These are phyloP conservation scores for Schizophyllum amplum DNA, from an alignment of 1,284 basidiomycete genomes.

Conservation along the genomic window DNA sequence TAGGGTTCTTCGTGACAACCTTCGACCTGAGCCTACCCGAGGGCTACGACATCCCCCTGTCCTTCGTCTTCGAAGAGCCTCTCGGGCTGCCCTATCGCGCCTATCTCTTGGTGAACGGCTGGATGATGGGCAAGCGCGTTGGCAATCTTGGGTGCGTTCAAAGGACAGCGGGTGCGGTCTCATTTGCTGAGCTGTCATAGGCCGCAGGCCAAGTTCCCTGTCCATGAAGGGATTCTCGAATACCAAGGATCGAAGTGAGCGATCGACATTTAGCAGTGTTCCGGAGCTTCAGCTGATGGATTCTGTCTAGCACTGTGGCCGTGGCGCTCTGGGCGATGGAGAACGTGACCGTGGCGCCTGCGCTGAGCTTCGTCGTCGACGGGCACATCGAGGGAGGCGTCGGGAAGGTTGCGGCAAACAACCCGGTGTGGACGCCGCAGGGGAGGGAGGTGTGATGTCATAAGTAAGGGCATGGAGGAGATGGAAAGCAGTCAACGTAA, in stretches of 20 bases:
- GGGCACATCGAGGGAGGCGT: constrained; percentile 58
- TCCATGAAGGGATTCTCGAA: constrained; percentile 68
- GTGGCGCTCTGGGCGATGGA: constrained; percentile 66
- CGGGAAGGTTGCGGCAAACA: constrained; percentile 45
- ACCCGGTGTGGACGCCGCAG: constrained; percentile 45
- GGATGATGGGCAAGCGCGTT: constrained; percentile 77
- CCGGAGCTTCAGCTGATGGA: constrained; percentile 1
- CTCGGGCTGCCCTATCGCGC: constrained; percentile 60
- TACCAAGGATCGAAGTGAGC: constrained; percentile 64
- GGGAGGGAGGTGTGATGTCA: constrained; percentile 22
- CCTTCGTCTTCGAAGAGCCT: constrained; percentile 57
- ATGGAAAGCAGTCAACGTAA: too few species aligned
- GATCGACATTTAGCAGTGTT: neutral
- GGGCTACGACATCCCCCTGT: constrained; percentile 57
- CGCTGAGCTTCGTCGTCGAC: constrained; percentile 48
- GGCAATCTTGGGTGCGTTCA: constrained; percentile 55
- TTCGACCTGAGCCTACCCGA: constrained; percentile 53
- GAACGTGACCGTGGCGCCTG: constrained; percentile 37
- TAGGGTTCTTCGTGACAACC: constrained; percentile 74
- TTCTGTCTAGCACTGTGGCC: constrained; percentile 51
- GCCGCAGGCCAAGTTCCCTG: constrained; percentile 71
- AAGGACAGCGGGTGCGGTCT: constrained; percentile 1
- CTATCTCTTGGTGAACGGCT: constrained; percentile 74
- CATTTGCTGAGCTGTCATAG: constrained; percentile 23
- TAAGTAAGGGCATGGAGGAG: too few species aligned